Percentiles rank a stretch among this genome's conserved stretches.
Conservation (phyloP, 257 asterid genomes). For the Salvia hispanica region DNA sequence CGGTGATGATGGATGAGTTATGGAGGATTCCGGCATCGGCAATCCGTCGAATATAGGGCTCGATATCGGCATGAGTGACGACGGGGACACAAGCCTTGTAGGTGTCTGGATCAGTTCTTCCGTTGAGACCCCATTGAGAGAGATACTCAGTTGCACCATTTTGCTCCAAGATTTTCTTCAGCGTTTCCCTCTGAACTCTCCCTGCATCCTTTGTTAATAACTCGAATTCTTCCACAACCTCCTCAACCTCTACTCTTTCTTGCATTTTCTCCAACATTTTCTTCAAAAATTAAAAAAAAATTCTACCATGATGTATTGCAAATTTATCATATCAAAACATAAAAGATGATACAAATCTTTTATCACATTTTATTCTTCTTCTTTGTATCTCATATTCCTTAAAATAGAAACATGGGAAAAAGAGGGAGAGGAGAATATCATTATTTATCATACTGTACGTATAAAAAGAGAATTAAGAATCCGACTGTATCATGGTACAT, state of each 20-base stretch:
- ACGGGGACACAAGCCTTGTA: conserved; percentile 62
- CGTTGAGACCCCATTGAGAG: conserved; percentile 56
- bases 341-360: too few relatives aligned
- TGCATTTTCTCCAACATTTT: conserved; percentile 55
- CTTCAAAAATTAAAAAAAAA: not conserved
- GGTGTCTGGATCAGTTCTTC: conserved; percentile 58
- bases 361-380: too few relatives aligned
- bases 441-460: too few relatives aligned
- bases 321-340: too few relatives aligned
- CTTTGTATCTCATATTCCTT: too few relatives aligned
- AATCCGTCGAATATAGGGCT: conserved; percentile 62
- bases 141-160: conserved; percentile 69
- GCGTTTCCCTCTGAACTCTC: conserved; percentile 64
- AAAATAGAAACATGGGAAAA: too few relatives aligned
- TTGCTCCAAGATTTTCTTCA: conserved; percentile 63
- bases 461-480: not conserved
- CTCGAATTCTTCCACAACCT: conserved; percentile 60
- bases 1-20: conserved; percentile 55
- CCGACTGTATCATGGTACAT: not conserved
- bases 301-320: too few relatives aligned
- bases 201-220: conserved; percentile 56
- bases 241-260: conserved; percentile 46
- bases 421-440: too few relatives aligned
- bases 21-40: conserved; percentile 52
- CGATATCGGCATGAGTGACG: conserved; percentile 62